These are phyloP conservation scores for Batkoa obscura DNA, from an alignment of 371 early-diverging fungal genomes.

Conservation along the genomic window DNA sequence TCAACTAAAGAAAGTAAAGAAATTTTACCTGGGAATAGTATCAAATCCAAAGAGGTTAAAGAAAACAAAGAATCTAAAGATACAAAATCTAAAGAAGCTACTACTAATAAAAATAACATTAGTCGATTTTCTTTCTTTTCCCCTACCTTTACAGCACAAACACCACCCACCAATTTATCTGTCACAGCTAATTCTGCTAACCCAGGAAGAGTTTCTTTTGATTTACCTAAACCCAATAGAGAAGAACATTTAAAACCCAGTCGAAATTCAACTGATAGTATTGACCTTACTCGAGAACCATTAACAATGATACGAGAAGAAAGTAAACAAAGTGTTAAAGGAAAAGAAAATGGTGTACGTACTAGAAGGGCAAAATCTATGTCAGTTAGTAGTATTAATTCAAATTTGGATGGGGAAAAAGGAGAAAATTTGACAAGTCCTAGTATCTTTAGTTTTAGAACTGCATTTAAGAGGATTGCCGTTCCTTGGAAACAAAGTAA, in stretches of 20 bases:
- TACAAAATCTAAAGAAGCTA: neutral
- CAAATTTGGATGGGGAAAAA: neutral
- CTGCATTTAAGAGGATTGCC: neutral
- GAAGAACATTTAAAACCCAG: neutral
- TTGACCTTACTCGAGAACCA: neutral
- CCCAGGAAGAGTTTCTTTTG: neutral
- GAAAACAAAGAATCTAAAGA: neutral
- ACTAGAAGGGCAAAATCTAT: constrained; percentile 1
- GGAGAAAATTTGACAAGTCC: neutral
- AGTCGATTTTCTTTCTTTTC: neutral
- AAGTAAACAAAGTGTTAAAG: neutral
- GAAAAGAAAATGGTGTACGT: neutral
- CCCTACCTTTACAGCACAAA: neutral
- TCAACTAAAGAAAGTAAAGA: neutral
- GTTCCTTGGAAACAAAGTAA: neutral
- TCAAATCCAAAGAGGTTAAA: neutral
- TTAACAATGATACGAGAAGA: too few relatives aligned
- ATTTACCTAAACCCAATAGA: neutral
- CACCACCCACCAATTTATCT: neutral
- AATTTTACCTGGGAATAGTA: neutral
- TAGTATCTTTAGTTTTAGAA: neutral
- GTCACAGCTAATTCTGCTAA: neutral
- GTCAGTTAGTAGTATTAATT: neutral
- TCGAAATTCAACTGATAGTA: neutral
- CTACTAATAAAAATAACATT: neutral